These are phyloP conservation scores for Talaromyces piceae DNA, from an alignment of 2,329 filamentous ascomycete species.

Conservation along the genomic window DNA sequence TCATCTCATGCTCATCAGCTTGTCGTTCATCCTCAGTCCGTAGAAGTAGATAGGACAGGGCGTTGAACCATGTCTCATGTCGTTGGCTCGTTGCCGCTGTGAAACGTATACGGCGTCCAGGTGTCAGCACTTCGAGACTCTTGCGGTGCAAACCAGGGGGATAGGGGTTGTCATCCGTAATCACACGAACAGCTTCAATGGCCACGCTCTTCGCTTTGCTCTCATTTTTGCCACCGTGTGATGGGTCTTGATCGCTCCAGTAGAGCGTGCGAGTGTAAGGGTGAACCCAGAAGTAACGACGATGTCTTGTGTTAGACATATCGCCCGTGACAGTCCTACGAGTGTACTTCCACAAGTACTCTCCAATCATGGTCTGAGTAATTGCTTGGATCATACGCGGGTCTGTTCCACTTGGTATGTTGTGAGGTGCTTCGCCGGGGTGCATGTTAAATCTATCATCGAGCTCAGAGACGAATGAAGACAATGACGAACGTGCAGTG, in stretches of 20 bases:
- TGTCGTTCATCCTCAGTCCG: constrained; percentile 55
- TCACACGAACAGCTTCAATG: constrained; percentile 86
- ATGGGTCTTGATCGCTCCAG: constrained; percentile 89
- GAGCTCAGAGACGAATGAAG: constrained; percentile 90
- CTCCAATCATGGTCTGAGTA: constrained; percentile 98
- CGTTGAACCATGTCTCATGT: constrained; percentile 98
- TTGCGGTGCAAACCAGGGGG: constrained; percentile 91
- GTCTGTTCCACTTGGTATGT: constrained; percentile 68
- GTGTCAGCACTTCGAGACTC: constrained; percentile 83
- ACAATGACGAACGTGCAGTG: constrained; percentile 71
- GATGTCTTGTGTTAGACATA: constrained; percentile 81
- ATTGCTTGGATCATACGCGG: constrained; percentile 98
- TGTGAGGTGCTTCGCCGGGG: constrained; percentile 45
- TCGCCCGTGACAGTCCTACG: constrained; percentile 84
- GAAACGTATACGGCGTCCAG: constrained; percentile 83
- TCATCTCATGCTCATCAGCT: constrained; percentile 54
- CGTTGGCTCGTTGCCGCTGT: constrained; percentile 89
- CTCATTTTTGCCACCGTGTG: constrained; percentile 67
- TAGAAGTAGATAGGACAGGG: constrained; percentile 82
- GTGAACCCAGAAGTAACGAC: constrained; percentile 98
- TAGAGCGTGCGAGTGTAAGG: constrained; percentile 94
- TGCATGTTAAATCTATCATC: constrained; percentile 83
- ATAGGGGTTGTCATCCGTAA: constrained; percentile 90
- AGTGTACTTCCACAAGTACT: constrained; percentile 98
- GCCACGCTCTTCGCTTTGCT: constrained; percentile 80